Evolutionary conservation across 2,329 filamentous ascomycete species (phyloP), one percentile per base, ranked within the genome.

Genomic region (Cladosporium phlei): DNA sequence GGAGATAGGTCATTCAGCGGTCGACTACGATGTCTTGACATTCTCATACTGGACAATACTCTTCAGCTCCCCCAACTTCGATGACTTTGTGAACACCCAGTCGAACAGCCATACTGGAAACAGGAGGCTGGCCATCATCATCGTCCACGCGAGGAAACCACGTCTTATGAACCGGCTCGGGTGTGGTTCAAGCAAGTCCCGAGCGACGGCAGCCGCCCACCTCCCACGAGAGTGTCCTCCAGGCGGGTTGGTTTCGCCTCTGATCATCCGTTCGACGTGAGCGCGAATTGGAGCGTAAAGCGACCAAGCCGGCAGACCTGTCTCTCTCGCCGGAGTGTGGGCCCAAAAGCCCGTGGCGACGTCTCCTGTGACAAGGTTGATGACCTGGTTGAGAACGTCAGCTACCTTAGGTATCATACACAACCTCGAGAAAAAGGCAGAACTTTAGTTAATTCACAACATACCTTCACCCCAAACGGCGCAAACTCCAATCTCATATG

Each of bases 401-500:
- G 25, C 25, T n/a, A n/a, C n/a, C n/a, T n/a, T n/a, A n/a, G n/a
- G n/a, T n/a, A n/a, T n/a, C n/a, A n/a, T n/a, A n/a, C n/a, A n/a
- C n/a, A n/a, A n/a, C n/a, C n/a, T n/a, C n/a, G n/a, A n/a, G 24
- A 30, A 14, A 14, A 11, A 11, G 22, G 11, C 4, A 39, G 24
- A 27, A 22, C 37, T 8, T 11, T 38, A 22, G 21, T 17, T n/a
- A 29, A 39, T 39, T 11, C 6, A 6, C 24, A 39, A 22, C 37
- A 30, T 34, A 43, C 39, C 17, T 64, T 50, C 14, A 64, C 48
- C 6, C 48, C 57, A 40, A 63, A 59, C 4, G 61, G 60, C 22
- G 44, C 48, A 17, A 65, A 35, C 39, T 65, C 60, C 3, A 61
- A 25, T 10, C 60, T 49, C 55, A 63, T 49, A 0, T 50, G 51